Conservation (phyloP, 768 basidiomycete species). For the Russula ochroleuca region DNA sequence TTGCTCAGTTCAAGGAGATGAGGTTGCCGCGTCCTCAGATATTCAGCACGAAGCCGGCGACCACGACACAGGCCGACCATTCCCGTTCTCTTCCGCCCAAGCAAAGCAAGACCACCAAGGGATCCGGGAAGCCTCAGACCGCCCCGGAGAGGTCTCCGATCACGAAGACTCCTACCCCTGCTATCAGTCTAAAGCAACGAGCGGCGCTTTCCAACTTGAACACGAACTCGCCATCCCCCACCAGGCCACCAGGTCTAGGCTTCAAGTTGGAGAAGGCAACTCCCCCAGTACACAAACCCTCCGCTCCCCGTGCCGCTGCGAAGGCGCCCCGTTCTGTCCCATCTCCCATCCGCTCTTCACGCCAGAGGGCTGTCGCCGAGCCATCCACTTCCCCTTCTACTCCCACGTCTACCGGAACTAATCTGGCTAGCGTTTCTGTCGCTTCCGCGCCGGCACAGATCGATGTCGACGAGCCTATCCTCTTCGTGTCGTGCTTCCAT, state of each 20-base stretch:
- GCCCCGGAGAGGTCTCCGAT: neutral
- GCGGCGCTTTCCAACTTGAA: neutral
- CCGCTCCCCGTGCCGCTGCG: neutral
- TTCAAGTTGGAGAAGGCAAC: neutral
- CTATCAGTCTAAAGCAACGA: neutral
- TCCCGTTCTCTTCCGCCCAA: neutral
- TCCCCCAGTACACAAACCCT: neutral
- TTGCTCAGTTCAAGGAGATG: slow-evolving; percentile 17
- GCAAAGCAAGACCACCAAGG: slow-evolving; percentile 8
- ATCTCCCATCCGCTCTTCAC: neutral
- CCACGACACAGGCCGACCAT: neutral
- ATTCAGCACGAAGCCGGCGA: slow-evolving; percentile 3
- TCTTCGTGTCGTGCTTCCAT: slow-evolving; percentile 10
- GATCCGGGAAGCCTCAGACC: neutral
- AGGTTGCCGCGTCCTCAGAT: slow-evolving; percentile 13
- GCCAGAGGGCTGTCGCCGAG: neutral
- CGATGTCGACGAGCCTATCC: slow-evolving; percentile 2
- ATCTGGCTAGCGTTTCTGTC: neutral
- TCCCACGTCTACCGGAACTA: neutral
- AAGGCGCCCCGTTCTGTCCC: neutral
- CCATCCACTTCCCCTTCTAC: neutral
- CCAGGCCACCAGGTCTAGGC: slow-evolving; percentile 2
- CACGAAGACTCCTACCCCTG: neutral
- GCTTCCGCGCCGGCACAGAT: neutral
- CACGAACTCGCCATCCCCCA: neutral